phyloP scores from a whole-genome alignment of 2,329 filamentous ascomycete species.

The Apiospora hydei region DNA sequence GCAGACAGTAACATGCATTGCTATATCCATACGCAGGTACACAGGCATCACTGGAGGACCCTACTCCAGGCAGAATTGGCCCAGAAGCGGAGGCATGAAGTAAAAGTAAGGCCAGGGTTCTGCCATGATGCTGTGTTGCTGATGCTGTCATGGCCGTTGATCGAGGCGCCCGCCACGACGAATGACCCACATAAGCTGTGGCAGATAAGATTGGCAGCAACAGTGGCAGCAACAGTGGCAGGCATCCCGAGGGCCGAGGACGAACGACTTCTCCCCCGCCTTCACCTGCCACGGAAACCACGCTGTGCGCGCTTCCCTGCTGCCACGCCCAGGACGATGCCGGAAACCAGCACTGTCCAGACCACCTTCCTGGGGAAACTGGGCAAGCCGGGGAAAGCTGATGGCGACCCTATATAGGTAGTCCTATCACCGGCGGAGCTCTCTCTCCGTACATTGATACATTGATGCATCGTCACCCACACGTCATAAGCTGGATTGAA shows the following conservation, averaged over 20 bases:
- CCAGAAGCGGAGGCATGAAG: neutral
- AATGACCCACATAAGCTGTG: neutral
- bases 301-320: neutral
- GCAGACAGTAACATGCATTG: neutral
- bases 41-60: no score
- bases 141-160: neutral
- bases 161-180: neutral
- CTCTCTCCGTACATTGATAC: neutral
- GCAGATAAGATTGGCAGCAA: neutral
- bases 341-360: neutral
- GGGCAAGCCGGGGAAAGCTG: neutral
- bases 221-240: neutral
- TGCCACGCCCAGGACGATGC: neutral
- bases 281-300: slow-evolving; percentile 3
- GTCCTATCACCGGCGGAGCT: neutral
- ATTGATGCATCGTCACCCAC: neutral
- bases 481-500: neutral
- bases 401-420: neutral
- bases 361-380: neutral
- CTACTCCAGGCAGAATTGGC: neutral
- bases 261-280: neutral
- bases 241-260: slow-evolving; percentile 23
- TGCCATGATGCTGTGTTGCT: neutral
- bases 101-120: neutral
- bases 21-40: no score